A percentile compares a stretch with the other conserved stretches of the same genome.
These are phyloP conservation scores for Piedraia hortae DNA, from an alignment of 2,329 filamentous ascomycete species.

Conservation along the genomic window DNA sequence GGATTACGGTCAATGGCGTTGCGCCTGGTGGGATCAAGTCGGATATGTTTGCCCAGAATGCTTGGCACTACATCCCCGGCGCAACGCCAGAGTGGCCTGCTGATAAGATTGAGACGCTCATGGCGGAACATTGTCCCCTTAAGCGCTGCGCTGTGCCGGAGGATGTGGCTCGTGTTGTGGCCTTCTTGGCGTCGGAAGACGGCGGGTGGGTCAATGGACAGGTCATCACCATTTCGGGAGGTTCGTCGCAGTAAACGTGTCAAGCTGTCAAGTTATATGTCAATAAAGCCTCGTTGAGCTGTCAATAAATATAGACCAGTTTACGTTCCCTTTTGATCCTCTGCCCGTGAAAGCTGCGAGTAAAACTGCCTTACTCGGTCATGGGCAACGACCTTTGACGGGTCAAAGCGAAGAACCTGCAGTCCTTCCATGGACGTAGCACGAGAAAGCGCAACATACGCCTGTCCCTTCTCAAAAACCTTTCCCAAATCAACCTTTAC, in stretches of 20 bases:
- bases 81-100: slow-evolving; percentile 22
- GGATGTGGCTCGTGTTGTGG: slow-evolving; percentile 15
- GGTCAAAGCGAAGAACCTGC: slow-evolving; percentile 70
- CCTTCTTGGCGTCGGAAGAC: slow-evolving; percentile 14
- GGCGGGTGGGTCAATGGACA: slow-evolving; percentile 17
- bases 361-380: slow-evolving; percentile 70
- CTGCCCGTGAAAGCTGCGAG: slow-evolving; percentile 47
- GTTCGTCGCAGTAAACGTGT: slow-evolving; percentile 13
- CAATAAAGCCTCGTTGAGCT: too few relatives aligned
- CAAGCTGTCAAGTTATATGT: too few relatives aligned
- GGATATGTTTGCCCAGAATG: slow-evolving; percentile 38
- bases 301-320: not conserved
- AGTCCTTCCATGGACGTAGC: slow-evolving; percentile 68
- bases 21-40: slow-evolving; percentile 47
- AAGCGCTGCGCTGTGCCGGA: slow-evolving; percentile 22
- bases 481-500: slow-evolving; percentile 83
- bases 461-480: slow-evolving; percentile 92
- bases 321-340: too few relatives aligned
- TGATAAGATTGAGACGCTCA: slow-evolving; percentile 22
- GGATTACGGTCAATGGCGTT: slow-evolving; percentile 45
- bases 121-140: slow-evolving; percentile 23
- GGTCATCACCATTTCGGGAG: slow-evolving; percentile 18
- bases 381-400: slow-evolving; percentile 80
- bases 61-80: slow-evolving; percentile 17
- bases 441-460: slow-evolving; percentile 85